Evolutionary conservation across 106 monocot genomes (phyloP), one percentile per base, ranked within the genome.

Genomic region (Dendrobium huoshanense): DNA sequence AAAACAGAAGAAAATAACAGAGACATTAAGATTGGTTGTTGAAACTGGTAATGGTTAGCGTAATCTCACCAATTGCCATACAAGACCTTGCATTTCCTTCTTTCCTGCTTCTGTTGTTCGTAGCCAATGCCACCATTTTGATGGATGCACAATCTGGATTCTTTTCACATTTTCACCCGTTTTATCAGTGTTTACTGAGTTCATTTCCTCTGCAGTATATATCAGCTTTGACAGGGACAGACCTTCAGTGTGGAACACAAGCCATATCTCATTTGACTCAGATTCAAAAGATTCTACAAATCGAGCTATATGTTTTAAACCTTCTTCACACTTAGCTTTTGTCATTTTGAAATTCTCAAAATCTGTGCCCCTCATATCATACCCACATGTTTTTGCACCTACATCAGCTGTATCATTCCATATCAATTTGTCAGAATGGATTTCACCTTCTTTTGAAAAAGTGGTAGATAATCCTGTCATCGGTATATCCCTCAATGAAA

Each of bases 261-360:
- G 93, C 95, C 95, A 96, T 76, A 93, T 89, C 79, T 91, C 95
- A 78, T 90, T 89, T 47, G 86, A 84, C 49, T 91, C 73, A 51
- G 93, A 93, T 65, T 88, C 91, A 88, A 93, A 96, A 81, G 91
- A 96, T 84, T 93, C 95, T 79, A 96, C 83, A 96, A 81, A 96
- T 82, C 95, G 87, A 78, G 93, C 95, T 82, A 96, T 93, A 83
- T 96, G 93, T 79, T 85, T 80, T 41, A 96, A 79, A 37, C 91
- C 89, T 85, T 85, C 88, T 77, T 86, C 85, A 80, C 61, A 70
- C 78, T 41, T 75, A 49, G 24, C 56, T 18, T 43, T 67, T 4
- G 19, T 27, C 16, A 31, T 76, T 77, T 51, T 83, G 44, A 61
- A 83, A 56, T 58, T 86, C 9, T 42, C 49, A 70, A 75, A 7